Evolutionary conservation across 257 asterid genomes (phyloP).

Genomic region (Schizonepeta tenuifolia): DNA sequence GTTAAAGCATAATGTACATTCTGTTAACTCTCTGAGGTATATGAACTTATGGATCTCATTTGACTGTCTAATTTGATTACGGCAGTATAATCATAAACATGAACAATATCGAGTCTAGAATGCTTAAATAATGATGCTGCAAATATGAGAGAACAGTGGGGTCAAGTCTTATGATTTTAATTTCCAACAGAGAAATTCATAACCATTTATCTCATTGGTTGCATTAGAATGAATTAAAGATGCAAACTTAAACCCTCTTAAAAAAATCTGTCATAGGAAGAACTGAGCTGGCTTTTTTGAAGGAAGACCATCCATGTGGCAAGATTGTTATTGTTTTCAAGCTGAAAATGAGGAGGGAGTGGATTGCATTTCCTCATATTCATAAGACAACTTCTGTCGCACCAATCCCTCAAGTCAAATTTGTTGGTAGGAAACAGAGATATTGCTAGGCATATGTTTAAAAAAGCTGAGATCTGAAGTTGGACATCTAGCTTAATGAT

Average conservation of each 20-base stretch:
- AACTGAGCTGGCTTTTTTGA: background rate
- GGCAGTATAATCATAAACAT: background rate
- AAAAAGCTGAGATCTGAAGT: slow-evolving; percentile 14
- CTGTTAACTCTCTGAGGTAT: background rate
- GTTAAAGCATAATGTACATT: background rate
- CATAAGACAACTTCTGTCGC: background rate
- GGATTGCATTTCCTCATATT: slow-evolving; percentile 5
- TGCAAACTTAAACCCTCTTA: background rate
- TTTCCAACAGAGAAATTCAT: background rate
- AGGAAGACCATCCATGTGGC: background rate
- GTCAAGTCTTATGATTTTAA: background rate
- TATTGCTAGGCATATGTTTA: background rate
- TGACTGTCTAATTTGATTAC: background rate
- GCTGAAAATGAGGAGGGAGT: slow-evolving; percentile 13
- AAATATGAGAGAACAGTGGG: background rate
- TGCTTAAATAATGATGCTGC: slow-evolving; percentile 5
- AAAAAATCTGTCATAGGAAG: background rate
- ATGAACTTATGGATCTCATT: slow-evolving; percentile 8
- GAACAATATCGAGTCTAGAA: slow-evolving; percentile 20
- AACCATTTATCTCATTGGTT: slow-evolving; percentile 12
- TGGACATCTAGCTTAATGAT: slow-evolving; percentile 2
- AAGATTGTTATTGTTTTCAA: slow-evolving; percentile 16
- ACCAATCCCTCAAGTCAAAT: slow-evolving; percentile 3
- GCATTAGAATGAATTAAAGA: background rate
- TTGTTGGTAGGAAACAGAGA: background rate